phyloP scores from a whole-genome alignment of 2,329 filamentous ascomycete genomes.

The Stemphylium vesicarium region DNA sequence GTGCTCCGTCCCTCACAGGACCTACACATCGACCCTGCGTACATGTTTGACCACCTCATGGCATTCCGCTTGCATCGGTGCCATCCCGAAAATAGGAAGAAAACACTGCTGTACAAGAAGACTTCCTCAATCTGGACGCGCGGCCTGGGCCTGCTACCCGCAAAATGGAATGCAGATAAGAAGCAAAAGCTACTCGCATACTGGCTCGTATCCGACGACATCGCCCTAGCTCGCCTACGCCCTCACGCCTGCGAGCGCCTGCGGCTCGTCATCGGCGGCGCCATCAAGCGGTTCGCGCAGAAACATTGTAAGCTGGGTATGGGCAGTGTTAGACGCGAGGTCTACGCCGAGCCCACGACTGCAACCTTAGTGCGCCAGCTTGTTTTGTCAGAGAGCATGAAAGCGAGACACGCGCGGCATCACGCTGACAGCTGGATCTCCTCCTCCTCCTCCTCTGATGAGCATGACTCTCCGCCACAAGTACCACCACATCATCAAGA shows the following conservation, averaged over 20 bases:
- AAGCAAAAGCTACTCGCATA: constrained; percentile 5
- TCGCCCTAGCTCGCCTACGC: neutral
- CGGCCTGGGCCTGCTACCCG: neutral
- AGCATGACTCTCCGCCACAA: no score
- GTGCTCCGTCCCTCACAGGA: constrained; percentile 1
- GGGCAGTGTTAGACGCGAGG: constrained; percentile 1
- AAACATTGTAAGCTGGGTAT: constrained; percentile 4
- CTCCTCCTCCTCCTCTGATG: no score
- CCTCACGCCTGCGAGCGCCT: neutral
- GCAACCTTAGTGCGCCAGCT: neutral
- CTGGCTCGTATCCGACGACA: constrained; percentile 8
- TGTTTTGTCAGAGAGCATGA: neutral
- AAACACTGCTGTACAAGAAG: neutral
- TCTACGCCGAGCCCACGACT: neutral
- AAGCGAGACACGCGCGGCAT: neutral
- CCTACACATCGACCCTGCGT: constrained; percentile 2
- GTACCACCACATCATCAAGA: no score
- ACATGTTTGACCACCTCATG: constrained; percentile 6
- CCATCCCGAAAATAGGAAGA: neutral
- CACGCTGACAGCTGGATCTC: no score
- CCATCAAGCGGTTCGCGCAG: neutral
- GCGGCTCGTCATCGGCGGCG: neutral
- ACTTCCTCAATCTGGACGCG: neutral
- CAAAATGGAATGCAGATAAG: neutral
- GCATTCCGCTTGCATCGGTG: constrained; percentile 3